Evolutionary conservation across 2,329 filamentous ascomycete species (phyloP).

Genomic region (Aspergillus sp.): DNA sequence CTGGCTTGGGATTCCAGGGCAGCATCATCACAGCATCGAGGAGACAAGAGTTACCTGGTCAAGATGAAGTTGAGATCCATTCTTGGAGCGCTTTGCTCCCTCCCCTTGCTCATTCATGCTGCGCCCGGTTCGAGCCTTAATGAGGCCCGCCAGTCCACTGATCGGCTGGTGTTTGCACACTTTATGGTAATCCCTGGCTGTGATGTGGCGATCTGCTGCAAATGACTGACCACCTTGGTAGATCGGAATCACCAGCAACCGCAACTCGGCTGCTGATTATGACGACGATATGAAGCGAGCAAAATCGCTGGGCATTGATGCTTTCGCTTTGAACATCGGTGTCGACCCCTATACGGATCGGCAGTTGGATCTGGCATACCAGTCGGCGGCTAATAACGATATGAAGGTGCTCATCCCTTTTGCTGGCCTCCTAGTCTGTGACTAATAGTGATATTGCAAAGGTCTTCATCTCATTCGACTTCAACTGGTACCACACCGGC

Average conservation of each 20-base stretch:
- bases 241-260: slow-evolving; percentile 54
- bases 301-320: slow-evolving; percentile 51
- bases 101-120: background rate
- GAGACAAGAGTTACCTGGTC: background rate
- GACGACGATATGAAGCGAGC: slow-evolving; percentile 55
- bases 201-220: background rate
- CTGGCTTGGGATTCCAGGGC: background rate
- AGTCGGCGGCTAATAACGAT: slow-evolving; percentile 50
- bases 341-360: slow-evolving; percentile 48
- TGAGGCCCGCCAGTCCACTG: background rate
- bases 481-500: slow-evolving; percentile 52
- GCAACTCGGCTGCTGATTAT: slow-evolving; percentile 49
- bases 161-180: slow-evolving; percentile 13
- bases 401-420: slow-evolving; percentile 64
- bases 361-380: slow-evolving; percentile 55
- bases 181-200: slow-evolving; percentile 9
- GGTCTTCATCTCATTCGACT: slow-evolving; percentile 63
- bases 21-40: background rate
- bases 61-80: background rate
- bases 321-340: slow-evolving; percentile 58
- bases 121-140: background rate
- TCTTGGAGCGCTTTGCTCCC: background rate
- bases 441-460: slow-evolving; percentile 55
- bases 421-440: slow-evolving; percentile 55
- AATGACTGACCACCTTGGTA: slow-evolving; percentile 22